These are phyloP conservation scores for Phytophthora niederhauseri DNA, from an alignment of 352 stramenopile species.

Conservation along the genomic window DNA sequence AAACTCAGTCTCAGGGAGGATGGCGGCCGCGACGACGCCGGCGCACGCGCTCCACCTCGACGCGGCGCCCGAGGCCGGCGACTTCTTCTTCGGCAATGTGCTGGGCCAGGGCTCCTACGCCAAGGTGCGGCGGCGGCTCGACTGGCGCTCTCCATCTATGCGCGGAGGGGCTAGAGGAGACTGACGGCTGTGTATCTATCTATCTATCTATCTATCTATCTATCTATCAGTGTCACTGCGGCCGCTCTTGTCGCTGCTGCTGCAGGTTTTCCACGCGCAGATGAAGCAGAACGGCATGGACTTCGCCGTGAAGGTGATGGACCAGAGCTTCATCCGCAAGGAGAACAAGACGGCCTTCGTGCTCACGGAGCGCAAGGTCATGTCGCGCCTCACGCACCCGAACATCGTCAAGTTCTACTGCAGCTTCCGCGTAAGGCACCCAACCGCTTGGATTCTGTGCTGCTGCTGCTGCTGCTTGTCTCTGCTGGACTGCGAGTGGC, in stretches of 20 bases:
- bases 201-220: too few relatives aligned
- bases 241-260: background rate
- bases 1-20: constrained; percentile 15
- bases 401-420: constrained; percentile 92
- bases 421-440: constrained; percentile 76
- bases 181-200: background rate
- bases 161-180: background rate
- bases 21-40: constrained; percentile 33
- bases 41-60: constrained; percentile 63
- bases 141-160: background rate
- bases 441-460: background rate
- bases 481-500: background rate
- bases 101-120: constrained; percentile 91
- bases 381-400: constrained; percentile 86
- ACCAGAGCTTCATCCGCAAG: constrained; percentile 91
- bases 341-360: constrained; percentile 93
- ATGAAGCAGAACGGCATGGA: constrained; percentile 83
- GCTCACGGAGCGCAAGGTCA: constrained; percentile 91
- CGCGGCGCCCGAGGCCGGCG: constrained; percentile 65
- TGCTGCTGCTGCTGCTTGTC: background rate
- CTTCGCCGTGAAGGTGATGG: constrained; percentile 93
- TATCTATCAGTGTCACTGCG: background rate
- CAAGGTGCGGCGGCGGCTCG: constrained; percentile 46
- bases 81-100: constrained; percentile 90
- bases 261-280: constrained; percentile 86